Conservation (phyloP, 116 monocot genomes). For the Zostera marina region DNA sequence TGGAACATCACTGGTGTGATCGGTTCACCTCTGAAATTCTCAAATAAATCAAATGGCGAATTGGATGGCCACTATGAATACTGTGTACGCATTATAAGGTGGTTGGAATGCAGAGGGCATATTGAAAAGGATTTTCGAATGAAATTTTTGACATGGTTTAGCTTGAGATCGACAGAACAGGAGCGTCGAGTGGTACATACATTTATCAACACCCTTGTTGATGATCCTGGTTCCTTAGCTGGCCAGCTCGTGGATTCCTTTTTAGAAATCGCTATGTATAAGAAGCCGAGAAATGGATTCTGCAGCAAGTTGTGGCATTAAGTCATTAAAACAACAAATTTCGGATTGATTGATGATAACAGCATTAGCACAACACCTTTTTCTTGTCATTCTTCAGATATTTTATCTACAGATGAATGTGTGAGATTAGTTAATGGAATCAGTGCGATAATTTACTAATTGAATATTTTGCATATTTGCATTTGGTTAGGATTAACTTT, state of each 20-base stretch:
- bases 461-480: no score
- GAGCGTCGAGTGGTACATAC: conserved; percentile 80
- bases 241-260: conserved; percentile 90
- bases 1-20: conserved; percentile 51
- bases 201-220: conserved; percentile 64
- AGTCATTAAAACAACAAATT: conserved; percentile 13
- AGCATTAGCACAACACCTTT: no score
- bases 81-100: conserved; percentile 82
- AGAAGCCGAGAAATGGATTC: conserved; percentile 51
- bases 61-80: conserved; percentile 82
- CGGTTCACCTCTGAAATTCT: conserved; percentile 27
- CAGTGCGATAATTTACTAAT: no score
- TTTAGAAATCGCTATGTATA: conserved; percentile 55
- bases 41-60: conserved; percentile 22
- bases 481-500: no score
- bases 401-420: no score
- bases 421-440: no score
- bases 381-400: no score
- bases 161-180: conserved; percentile 75
- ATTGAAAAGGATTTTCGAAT: conserved; percentile 77
- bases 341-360: no score
- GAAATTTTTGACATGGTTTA: conserved; percentile 95
- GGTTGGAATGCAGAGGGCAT: conserved; percentile 73
- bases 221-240: conserved; percentile 74
- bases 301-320: conserved; percentile 44